A percentile compares a stretch with the other conserved stretches of the same genome.
phyloP scores from a whole-genome alignment of 2,329 filamentous ascomycete species.

The Fusarium pilosicola region DNA sequence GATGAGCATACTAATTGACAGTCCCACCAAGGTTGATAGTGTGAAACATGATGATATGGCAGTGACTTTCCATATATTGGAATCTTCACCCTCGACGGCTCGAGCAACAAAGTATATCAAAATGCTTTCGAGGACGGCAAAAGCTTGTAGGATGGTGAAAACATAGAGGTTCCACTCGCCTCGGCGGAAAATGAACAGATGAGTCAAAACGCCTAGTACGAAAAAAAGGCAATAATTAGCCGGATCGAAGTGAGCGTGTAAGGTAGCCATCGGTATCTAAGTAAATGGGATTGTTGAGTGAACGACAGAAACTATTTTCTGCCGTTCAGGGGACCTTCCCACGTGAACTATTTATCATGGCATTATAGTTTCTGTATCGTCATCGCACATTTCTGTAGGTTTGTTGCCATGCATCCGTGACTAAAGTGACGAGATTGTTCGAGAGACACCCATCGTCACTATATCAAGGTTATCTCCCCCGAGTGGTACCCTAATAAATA shows the following conservation, averaged over 20 bases:
- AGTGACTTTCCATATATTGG: neutral
- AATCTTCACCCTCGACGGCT: neutral
- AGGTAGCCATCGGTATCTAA: neutral
- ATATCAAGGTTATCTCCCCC: neutral
- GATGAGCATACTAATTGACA: neutral
- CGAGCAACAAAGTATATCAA: neutral
- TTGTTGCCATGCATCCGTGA: neutral
- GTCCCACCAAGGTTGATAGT: neutral
- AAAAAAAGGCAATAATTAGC: neutral
- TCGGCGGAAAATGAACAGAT: neutral
- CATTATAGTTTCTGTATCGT: neutral
- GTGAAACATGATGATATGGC: neutral
- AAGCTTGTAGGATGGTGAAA: neutral
- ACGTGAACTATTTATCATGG: neutral
- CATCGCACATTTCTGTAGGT: neutral
- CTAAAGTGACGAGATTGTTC: neutral
- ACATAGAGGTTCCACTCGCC: neutral
- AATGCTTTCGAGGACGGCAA: neutral
- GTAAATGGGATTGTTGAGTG: accelerated
- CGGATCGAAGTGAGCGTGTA: neutral
- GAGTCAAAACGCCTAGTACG: neutral
- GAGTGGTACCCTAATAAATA: neutral
- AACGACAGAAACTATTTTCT: neutral
- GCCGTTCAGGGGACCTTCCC: neutral
- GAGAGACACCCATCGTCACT: neutral